Conservation (phyloP, 305 asterid genomes). For the Petunia hybrid region DNA sequence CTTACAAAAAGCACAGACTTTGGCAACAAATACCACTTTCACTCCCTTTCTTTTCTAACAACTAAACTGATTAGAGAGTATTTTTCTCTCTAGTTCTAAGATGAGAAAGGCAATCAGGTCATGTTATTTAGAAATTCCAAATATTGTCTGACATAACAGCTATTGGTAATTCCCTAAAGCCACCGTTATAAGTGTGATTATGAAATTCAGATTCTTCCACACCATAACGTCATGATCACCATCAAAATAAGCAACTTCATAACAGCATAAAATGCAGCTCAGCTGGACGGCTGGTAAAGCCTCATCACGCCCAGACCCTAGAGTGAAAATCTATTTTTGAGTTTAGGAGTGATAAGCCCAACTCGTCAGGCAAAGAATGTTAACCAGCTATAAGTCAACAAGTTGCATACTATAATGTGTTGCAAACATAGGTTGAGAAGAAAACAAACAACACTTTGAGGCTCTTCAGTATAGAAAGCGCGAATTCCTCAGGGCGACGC, state of each 20-base stretch:
- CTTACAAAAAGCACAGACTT: no score
- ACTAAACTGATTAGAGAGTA: not conserved
- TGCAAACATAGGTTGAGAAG: not conserved
- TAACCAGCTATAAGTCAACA: not conserved
- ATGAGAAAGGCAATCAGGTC: not conserved
- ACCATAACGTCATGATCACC: not conserved
- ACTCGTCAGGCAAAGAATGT: not conserved
- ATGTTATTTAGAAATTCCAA: not conserved
- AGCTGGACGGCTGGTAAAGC: not conserved
- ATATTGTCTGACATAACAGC: not conserved
- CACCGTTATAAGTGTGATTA: not conserved
- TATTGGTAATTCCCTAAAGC: not conserved
- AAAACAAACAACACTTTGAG: slow-evolving; percentile 16
- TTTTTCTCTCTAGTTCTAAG: not conserved
- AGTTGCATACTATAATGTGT: not conserved
- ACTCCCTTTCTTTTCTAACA: not conserved
- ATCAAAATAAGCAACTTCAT: not conserved
- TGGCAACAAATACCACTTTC: not conserved
- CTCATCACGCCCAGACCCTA: not conserved
- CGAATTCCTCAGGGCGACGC: not conserved
- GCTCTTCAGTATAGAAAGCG: not conserved
- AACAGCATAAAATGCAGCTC: not conserved
- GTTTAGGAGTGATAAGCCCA: not conserved
- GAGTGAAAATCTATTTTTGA: not conserved
- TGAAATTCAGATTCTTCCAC: not conserved